Base-by-base conservation (phyloP, 441 rosid species). In the Pelargonium citronellum region DNA sequence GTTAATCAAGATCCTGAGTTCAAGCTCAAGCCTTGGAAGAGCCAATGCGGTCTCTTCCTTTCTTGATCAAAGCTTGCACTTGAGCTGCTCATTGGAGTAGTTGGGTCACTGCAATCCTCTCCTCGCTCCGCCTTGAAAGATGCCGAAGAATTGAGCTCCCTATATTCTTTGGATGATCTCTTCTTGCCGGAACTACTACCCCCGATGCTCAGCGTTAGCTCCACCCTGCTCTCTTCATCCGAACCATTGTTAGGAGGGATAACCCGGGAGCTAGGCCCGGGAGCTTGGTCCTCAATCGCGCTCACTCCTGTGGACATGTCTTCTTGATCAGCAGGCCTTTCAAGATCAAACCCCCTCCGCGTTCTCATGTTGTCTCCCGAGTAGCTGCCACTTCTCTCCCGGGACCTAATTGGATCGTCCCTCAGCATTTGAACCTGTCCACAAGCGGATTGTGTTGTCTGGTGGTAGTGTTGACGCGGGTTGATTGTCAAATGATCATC, bases 121-220 rank as follows among this genome's bases (percentile, higher is more conserved):
- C 80, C 78, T 65, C 67, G 55, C 12, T 79, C 83, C 0, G 77
- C 80, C 61, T 71, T 77, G n/a, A 73, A 64, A 2, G 84, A 79
- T 0, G 73, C 74, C 0, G 80, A 69, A 0, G 81, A 81, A 34
- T 74, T 73, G 17, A 81, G 64, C 71, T 74, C 79, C 74, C 49
- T 70, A 44, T 61, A 57, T 6, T 73, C 55, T 64, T 73, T 11
- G 20, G 20, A 47, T 27, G 57, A 4, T 2, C 20, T 73, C 60
- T 74, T 82, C 64, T 75, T 73, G 73, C 74, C 49, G 41, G 78
- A 69, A 57, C 71, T 67, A 7, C 72, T 67, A 44, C 78, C 78
- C 72, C 96, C 97, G 51, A 89, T 85, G 77, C 97, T 84, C 65
- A 91, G 58, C 17, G 91, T 89, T 72, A 91, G 81, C 73, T 89